Base-by-base conservation (phyloP, 768 basidiomycete species). In the Tulasnella sp. region DNA sequence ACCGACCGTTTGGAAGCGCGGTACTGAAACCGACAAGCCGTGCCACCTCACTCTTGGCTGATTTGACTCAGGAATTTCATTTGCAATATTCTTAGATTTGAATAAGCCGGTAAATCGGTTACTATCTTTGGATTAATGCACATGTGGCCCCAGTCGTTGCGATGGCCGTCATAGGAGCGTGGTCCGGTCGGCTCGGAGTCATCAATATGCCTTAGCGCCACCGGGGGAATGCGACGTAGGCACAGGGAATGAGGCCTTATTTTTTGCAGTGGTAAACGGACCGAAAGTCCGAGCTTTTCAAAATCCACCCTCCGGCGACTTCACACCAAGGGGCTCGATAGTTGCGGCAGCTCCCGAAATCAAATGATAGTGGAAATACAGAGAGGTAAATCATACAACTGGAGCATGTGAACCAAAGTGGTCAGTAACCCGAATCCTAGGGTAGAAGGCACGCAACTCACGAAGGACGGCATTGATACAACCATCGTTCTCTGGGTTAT, bases 401-500 rank as follows among this genome's bases (percentile, higher is more conserved):
- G 27, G 62, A 52, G 5, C 34, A 34, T 31, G 62, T 14, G 34
- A n/a, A n/a, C 0, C 21, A 14, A 34, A 68, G 34, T 68, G 62
- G 8, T 68, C 21, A 34, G 48, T 52, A 68, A 12, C 31, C 62
- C 27, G 24, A 27, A 14, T 5, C 10, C 27, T 14, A 14, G n/a
- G 14, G 34, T 16, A 18, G 10, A 1, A 34, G 14, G 24, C 27
- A 76, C 34, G 34, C 36, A 52, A 90, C 94, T 81, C 85, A 96
- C 94, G 90, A 74, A 98, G 91, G 71, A 98, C 94, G 75, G 96
- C 93, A 85, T 98, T 98, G 84, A 98, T 93, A 85, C 96, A 98
- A 10, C 97, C 97, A 83, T 98, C 96, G 82, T 97, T 96, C 87
- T 98, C 96, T 12, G 81, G 81, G 73, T 82, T 82, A 75, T 82